phyloP scores from a whole-genome alignment of 2,329 filamentous ascomycete genomes.

The Helotiales sp. region DNA sequence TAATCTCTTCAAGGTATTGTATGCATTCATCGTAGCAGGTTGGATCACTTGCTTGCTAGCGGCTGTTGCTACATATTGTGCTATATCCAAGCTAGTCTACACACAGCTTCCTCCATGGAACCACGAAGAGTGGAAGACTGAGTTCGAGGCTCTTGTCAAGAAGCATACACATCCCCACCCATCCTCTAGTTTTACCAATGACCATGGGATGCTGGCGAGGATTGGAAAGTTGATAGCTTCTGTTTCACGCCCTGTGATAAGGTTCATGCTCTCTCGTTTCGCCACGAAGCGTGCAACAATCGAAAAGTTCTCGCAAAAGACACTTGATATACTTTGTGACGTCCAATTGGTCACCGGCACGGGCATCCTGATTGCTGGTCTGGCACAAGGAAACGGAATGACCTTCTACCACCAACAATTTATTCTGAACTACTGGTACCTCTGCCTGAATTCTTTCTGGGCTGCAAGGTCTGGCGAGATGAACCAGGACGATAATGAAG shows the following conservation, averaged over 20 bases:
- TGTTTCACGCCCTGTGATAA: background rate
- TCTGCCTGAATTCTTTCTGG: constrained; percentile 20
- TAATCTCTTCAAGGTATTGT: constrained; percentile 12
- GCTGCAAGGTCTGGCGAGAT: constrained; percentile 10
- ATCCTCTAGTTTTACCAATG: background rate
- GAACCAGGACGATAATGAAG: constrained; percentile 3
- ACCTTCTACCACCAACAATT: constrained; percentile 19
- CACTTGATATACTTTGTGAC: constrained; percentile 15
- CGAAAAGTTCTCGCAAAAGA: constrained; percentile 3
- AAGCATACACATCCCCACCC: background rate
- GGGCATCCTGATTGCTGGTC: constrained; percentile 15
- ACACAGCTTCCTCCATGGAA: background rate
- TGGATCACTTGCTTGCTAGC: constrained; percentile 16
- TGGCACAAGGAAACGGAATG: constrained; percentile 9
- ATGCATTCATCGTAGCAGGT: constrained; percentile 12
- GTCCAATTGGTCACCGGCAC: constrained; percentile 17
- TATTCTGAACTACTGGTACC: constrained; percentile 14
- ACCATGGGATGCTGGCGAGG: background rate
- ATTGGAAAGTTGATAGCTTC: background rate
- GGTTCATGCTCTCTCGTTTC: background rate
- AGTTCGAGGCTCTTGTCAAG: constrained; percentile 1
- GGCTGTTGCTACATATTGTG: constrained; percentile 13
- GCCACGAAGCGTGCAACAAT: background rate
- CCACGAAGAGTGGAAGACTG: constrained; percentile 1
- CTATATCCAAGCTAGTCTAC: background rate